These are phyloP conservation scores for Phaeomoniella chlamydospora DNA, from an alignment of 2,329 filamentous ascomycete genomes.

Conservation along the genomic window DNA sequence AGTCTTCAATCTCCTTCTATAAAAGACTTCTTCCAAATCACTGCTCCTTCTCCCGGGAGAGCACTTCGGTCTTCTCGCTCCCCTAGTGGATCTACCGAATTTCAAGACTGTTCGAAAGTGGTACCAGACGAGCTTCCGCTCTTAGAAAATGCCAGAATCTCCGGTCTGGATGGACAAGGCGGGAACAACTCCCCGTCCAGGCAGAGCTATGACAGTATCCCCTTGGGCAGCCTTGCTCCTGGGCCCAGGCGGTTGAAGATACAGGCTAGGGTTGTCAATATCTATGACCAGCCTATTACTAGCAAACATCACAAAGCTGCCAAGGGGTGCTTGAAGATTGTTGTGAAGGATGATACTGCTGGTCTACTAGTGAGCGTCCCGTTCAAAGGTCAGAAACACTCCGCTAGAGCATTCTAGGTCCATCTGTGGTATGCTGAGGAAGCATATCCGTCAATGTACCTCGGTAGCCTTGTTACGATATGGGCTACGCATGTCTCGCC, in stretches of 20 bases:
- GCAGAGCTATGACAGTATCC: slow-evolving; percentile 8
- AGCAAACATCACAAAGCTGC: slow-evolving; percentile 7
- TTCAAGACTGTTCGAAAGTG: no score
- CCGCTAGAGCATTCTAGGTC: slow-evolving; percentile 10
- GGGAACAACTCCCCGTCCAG: no score
- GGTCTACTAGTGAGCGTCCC: slow-evolving; percentile 8
- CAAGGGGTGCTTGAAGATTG: slow-evolving; percentile 13
- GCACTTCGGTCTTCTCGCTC: no score
- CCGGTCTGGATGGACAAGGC: no score
- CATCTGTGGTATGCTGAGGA: slow-evolving; percentile 14
- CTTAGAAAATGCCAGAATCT: no score
- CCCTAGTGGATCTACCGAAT: no score
- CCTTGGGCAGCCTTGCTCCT: slow-evolving; percentile 10
- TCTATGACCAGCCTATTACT: slow-evolving; percentile 7
- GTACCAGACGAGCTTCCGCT: no score
- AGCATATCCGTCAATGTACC: slow-evolving; percentile 9
- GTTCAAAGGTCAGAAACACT: no score
- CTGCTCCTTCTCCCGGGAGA: no score
- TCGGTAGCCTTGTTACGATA: slow-evolving; percentile 27
- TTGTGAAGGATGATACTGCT: slow-evolving; percentile 14
- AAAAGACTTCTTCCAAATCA: no score
- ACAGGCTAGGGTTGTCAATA: slow-evolving; percentile 13
- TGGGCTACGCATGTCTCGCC: slow-evolving; percentile 32
- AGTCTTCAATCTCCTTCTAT: no score
- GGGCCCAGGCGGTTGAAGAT: slow-evolving; percentile 11